phyloP scores from a whole-genome alignment of 352 stramenopile genomes.

The Phytophthora hybrid region DNA sequence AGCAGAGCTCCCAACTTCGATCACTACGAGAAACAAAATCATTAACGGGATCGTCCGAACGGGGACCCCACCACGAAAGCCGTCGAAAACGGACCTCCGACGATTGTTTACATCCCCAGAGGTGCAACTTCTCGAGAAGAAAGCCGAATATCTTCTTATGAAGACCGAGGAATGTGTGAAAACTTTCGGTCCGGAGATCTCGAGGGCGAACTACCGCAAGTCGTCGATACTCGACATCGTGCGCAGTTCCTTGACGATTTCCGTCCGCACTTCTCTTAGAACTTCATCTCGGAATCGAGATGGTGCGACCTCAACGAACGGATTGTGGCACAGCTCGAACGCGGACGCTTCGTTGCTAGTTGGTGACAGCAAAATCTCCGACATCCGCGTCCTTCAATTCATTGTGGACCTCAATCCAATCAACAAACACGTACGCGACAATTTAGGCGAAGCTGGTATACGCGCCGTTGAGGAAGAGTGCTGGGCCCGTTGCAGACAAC shows the following conservation, averaged over 20 bases:
- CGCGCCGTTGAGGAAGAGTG: slow-evolving; percentile 68
- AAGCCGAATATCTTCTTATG: slow-evolving; percentile 50
- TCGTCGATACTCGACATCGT: slow-evolving; percentile 44
- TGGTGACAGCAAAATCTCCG: not conserved
- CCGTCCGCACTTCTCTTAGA: not conserved
- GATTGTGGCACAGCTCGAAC: slow-evolving; percentile 12
- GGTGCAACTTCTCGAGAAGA: slow-evolving; percentile 61
- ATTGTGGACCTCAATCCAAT: slow-evolving; percentile 63
- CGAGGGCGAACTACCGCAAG: slow-evolving; percentile 5
- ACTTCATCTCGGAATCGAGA: slow-evolving; percentile 45
- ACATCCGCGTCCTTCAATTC: slow-evolving; percentile 46
- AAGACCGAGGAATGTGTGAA: slow-evolving; percentile 54
- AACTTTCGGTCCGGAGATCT: slow-evolving; percentile 30
- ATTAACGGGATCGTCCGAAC: not conserved
- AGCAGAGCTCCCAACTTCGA: not conserved
- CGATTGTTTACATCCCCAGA: slow-evolving; percentile 50
- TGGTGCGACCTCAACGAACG: slow-evolving; percentile 44
- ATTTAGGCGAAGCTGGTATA: slow-evolving; percentile 42
- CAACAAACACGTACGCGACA: slow-evolving; percentile 44
- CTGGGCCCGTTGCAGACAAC: slow-evolving; percentile 63
- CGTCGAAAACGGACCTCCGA: slow-evolving; percentile 20
- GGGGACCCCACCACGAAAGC: not conserved
- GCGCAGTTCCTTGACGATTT: slow-evolving; percentile 21
- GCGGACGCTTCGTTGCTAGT: slow-evolving; percentile 3
- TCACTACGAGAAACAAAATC: not conserved